phyloP scores from a whole-genome alignment of 345 rosid species.

The Syzygium aromaticum region DNA sequence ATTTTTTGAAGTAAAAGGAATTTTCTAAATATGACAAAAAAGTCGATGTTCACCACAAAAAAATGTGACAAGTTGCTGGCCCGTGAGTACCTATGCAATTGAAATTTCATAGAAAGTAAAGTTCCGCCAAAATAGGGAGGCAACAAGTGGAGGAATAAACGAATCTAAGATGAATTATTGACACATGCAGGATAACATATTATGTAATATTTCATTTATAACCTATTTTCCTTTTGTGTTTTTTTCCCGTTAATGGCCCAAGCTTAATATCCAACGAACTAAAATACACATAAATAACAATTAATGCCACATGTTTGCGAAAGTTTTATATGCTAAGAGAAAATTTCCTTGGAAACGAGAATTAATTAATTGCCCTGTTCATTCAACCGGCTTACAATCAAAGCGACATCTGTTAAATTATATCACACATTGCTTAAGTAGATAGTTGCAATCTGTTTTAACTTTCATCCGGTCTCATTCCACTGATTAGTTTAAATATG shows the following conservation, averaged over 20 bases:
- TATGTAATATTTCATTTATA: not conserved
- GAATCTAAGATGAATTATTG: not conserved
- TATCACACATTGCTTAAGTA: not conserved
- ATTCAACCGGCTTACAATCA: not conserved
- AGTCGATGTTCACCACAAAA: not conserved
- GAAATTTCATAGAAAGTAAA: not conserved
- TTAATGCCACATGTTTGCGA: not conserved
- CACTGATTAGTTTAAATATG: not conserved
- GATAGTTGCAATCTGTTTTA: not conserved
- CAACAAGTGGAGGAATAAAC: not conserved
- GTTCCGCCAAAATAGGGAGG: not conserved
- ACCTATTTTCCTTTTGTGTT: not conserved
- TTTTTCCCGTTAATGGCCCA: not conserved
- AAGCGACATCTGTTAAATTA: not conserved
- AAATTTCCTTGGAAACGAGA: not conserved
- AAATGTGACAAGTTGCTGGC: not conserved
- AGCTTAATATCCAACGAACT: not conserved
- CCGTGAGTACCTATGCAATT: not conserved
- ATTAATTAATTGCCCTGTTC: not conserved
- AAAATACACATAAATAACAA: not conserved
- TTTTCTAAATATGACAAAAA: not conserved
- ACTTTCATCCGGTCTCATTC: not conserved
- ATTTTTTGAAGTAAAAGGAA: not conserved
- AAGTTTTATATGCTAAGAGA: not conserved
- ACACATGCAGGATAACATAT: not conserved